Evolutionary conservation across 192 early-diverging fungal species (phyloP), one percentile per base, ranked within the genome.

Genomic region (Helicostylum pulchrum): DNA sequence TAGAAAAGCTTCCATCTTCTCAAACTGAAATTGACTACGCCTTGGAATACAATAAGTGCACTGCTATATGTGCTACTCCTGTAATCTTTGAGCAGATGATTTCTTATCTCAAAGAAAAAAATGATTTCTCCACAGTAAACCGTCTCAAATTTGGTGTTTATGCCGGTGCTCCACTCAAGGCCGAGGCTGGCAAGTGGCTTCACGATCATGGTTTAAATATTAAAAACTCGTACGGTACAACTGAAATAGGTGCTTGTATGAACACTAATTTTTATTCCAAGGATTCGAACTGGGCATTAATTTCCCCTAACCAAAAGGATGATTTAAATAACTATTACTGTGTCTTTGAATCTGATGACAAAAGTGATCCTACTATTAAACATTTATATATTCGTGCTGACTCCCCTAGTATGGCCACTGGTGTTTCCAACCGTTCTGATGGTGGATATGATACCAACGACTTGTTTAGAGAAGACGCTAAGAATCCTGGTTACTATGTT

Each of bases 371-470:
- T 2, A 21, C 14, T 1, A 7, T 66, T 5, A 19, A 47, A 7
- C 68, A 63, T 43, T 52, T 71, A 12, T 34, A 58, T 15, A 44
- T 71, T 11, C 17, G 15, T 10, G 11, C 45, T 11, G 50, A 34
- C 23, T 43, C 44, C 53, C 68, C 68, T 44, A 31, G 7, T 20
- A 12, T 71, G 7, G 68, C 68, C 8, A 39, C 54, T 11, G 61
- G 53, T 6, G 39, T 65, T 7, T 6, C 31, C 15, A 65, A 65
- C 42, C 62, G 68, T 34, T 26, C 50, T 8, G 68, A 71, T 43
- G 68, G 68, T 3, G 46, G 26, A 11, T 65, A 66, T 56, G 70
- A 48, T 19, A 72, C 70, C 10, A 72, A 66, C 6, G 70, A 72
- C 51, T 23, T 72, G 6, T 65, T 66, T 15, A 46, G 6, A 32